phyloP scores from a whole-genome alignment of 768 basidiomycete species.

The Rhodosporidiobolus sp. region DNA sequence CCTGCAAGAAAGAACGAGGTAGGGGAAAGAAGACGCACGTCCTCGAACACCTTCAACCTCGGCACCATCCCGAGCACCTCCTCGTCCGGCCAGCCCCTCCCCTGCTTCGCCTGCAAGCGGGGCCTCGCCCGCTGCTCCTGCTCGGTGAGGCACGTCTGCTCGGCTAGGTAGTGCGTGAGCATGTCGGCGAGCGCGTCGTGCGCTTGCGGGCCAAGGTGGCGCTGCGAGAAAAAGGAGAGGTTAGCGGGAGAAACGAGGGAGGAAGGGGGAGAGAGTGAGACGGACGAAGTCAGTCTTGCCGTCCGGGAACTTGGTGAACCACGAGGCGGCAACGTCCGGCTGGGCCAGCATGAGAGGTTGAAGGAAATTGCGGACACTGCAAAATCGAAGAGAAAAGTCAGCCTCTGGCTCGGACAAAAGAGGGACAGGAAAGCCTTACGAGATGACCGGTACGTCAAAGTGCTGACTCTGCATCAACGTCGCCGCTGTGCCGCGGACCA shows the following conservation, averaged over 20 bases:
- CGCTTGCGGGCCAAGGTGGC: slow-evolving; percentile 2
- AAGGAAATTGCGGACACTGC: slow-evolving; percentile 22
- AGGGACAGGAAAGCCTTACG: background rate
- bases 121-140: too few relatives aligned
- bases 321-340: background rate
- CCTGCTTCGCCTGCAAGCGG: too few relatives aligned
- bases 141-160: too few relatives aligned
- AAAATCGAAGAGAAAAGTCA: too few relatives aligned
- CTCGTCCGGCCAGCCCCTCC: too few relatives aligned
- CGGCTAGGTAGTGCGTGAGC: slow-evolving; percentile 4
- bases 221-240: background rate
- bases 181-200: slow-evolving; percentile 26
- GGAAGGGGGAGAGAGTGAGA: background rate
- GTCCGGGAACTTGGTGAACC: slow-evolving; percentile 3
- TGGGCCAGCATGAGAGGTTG: slow-evolving; percentile 23
- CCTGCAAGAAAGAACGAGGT: background rate
- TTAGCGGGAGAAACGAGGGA: too few relatives aligned
- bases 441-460: slow-evolving; percentile 23
- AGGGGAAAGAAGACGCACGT: too few relatives aligned
- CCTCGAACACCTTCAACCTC: too few relatives aligned
- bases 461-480: slow-evolving; percentile 5
- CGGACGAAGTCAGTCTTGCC: slow-evolving; percentile 13
- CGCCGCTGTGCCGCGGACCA: background rate
- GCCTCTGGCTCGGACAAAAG: background rate
- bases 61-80: too few relatives aligned